Conservation (phyloP, 768 basidiomycete species). For the Heimioporus sp. region DNA sequence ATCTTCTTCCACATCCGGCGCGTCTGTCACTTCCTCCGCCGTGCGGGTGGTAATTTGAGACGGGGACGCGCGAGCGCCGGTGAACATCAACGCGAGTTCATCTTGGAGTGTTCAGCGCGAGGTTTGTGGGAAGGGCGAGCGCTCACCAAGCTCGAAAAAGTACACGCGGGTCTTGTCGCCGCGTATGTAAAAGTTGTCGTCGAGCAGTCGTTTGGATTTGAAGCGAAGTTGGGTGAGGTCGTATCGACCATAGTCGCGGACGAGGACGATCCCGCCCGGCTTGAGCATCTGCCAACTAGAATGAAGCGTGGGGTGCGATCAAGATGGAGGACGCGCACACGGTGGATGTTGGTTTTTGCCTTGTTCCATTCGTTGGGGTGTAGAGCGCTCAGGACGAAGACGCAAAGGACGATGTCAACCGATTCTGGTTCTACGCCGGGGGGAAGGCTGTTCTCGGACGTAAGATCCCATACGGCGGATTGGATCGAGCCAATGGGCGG, state of each 20-base stretch:
- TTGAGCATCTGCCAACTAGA: conserved; percentile 68
- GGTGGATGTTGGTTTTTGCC: conserved; percentile 78
- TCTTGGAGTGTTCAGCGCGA: conserved; percentile 42
- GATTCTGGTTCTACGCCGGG: conserved; percentile 57
- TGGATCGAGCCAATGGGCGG: conserved; percentile 70
- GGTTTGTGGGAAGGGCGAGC: background rate
- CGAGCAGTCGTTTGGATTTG: conserved; percentile 81
- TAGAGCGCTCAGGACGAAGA: conserved; percentile 92
- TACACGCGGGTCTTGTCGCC: conserved; percentile 98
- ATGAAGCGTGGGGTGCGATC: no score
- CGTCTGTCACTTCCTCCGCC: conserved; percentile 37
- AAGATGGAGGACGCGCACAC: conserved; percentile 42
- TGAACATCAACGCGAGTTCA: conserved; percentile 77
- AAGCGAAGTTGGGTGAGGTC: conserved; percentile 95
- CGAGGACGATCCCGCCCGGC: conserved; percentile 78
- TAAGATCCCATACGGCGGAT: conserved; percentile 90
- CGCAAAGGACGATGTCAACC: conserved; percentile 88
- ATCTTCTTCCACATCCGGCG: conserved; percentile 20
- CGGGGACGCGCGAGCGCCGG: conserved; percentile 49
- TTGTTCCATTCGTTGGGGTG: conserved; percentile 90
- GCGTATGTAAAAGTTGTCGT: conserved; percentile 93
- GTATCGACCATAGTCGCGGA: conserved; percentile 94
- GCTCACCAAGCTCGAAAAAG: conserved; percentile 85
- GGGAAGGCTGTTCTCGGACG: conserved; percentile 59
- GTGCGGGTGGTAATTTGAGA: conserved; percentile 29